Base-by-base conservation (phyloP, 2,329 filamentous ascomycete genomes). In the Cadophora luteo-olivacea region DNA sequence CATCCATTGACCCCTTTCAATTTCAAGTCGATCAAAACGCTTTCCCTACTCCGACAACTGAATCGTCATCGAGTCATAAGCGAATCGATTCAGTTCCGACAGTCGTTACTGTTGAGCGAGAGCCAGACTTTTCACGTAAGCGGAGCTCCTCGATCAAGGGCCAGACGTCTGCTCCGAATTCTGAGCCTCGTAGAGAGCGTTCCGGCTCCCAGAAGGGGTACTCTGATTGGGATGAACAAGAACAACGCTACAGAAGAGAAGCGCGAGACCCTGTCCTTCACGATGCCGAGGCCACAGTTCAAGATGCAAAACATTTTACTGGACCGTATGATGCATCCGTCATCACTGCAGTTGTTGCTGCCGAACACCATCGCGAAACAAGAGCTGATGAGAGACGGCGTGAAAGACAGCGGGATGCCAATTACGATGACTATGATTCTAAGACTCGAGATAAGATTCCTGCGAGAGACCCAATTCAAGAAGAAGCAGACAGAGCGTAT, bases 401-500 rank as follows among this genome's bases (percentile, higher is more conserved):
- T 64, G 78, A 82, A 67, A 76, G 81, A 65, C 78, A 81, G 24
- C 19, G 74, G 73, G 65, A 74, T 24, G 63, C 51, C 19, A 76
- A 77, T 4, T 73, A 75, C 25, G 68, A 66, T 54, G 68, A 69
- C 11, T 73, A 74, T 38, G 74, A 76, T 25, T 73, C 77, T 29
- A 67, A 72, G 38, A 25, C 71, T 41, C 70, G 69, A 24, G 66
- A 73, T 19, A 60, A 61, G 48, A 66, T 72, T 41, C 60, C 72
- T 12, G 55, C 36, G 3, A 57, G 65, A 63, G 85, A 87, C 68
- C 71, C 76, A 14, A 81, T 89, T 24, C 85, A 86, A 76, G 86
- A 87, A 71, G 83, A 87, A 69, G 88, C 87, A 36, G 82, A 90
- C 74, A 80, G 82, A 66, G 82, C 84, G 68, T 90, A 89, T 72